Evolutionary conservation across 2,329 filamentous ascomycete species (phyloP), one percentile per base, ranked within the genome.

Genomic region (Sarocladium oryzae): DNA sequence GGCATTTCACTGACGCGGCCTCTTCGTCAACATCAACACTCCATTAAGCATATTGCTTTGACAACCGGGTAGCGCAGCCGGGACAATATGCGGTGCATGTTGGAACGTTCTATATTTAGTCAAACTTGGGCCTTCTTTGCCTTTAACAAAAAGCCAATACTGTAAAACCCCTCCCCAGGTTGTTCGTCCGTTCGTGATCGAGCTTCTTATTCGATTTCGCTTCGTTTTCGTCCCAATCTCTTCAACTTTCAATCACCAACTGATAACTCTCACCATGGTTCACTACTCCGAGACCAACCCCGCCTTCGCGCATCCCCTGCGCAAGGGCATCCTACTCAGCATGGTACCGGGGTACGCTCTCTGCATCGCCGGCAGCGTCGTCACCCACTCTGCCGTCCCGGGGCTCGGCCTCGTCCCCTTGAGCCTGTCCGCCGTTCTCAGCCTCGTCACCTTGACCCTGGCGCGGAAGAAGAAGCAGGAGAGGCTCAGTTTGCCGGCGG

Each of bases 281-380:
- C 45, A 48, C 28, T 48, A 48, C 48, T 46, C 49, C 23, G 52
- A 52, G 28, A 38, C 52, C 37, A 50, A 50, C 45, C 30, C 41
- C 13, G 51, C 51, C 41, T 52, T 45, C 26, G 57, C 56, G 24
- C 59, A 59, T 28, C 57, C 59, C 37, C 59, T 70, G 37, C 69
- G 70, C 53, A 59, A 63, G 50, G 53, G 67, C 52, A 64, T 64
- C 49, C 61, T 65, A 54, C 56, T 61, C 48, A 64, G 62, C 51
- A 70, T 71, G 53, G 30, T 72, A 26, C 69, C 68, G 36, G 68
- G 68, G 6, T 66, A 73, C 40, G 64, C 67, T 2, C 63, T 72
- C 16, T 67, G 66, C 54, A 55, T 73, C 53, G 60, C 64, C 26
- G 67, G 70, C 56, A 68, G 66, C 56, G 58, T 66, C 41, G 57